phyloP scores from a whole-genome alignment of 2,329 filamentous ascomycete genomes.

The Penicillium sp. region DNA sequence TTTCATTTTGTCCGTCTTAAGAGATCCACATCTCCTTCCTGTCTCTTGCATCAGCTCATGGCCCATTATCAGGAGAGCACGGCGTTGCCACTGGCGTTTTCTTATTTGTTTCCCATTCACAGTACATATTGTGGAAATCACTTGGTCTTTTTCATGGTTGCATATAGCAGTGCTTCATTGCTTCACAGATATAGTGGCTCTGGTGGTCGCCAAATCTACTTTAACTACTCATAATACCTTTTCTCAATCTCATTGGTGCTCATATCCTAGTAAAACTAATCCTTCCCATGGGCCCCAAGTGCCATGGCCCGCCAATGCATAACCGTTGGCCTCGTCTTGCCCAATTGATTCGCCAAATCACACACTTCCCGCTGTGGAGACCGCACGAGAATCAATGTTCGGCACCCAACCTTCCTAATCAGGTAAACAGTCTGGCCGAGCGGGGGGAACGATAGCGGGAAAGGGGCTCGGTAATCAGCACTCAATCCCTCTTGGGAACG shows the following conservation, averaged over 20 bases:
- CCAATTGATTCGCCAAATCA: background rate
- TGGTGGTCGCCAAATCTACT: background rate
- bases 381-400: background rate
- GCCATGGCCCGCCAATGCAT: background rate
- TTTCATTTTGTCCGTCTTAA: constrained; percentile 1
- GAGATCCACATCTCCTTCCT: constrained; percentile 8
- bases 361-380: background rate
- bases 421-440: background rate
- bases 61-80: constrained; percentile 21
- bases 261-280: background rate
- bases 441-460: background rate
- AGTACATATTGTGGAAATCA: constrained; percentile 5
- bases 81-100: constrained; percentile 24
- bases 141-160: background rate
- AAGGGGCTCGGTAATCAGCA: too few relatives aligned
- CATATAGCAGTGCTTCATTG: background rate
- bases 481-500: too few relatives aligned
- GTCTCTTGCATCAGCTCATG: constrained; percentile 21
- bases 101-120: constrained; percentile 1
- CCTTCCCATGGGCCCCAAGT: background rate
- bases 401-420: constrained; percentile 1
- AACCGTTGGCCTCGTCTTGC: constrained; percentile 1
- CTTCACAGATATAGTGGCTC: background rate
- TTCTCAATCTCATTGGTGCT: background rate
- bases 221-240: background rate